Evolutionary conservation across 2,329 filamentous ascomycete genomes (phyloP).

Genomic region (Conoideocrella luteorostrata): DNA sequence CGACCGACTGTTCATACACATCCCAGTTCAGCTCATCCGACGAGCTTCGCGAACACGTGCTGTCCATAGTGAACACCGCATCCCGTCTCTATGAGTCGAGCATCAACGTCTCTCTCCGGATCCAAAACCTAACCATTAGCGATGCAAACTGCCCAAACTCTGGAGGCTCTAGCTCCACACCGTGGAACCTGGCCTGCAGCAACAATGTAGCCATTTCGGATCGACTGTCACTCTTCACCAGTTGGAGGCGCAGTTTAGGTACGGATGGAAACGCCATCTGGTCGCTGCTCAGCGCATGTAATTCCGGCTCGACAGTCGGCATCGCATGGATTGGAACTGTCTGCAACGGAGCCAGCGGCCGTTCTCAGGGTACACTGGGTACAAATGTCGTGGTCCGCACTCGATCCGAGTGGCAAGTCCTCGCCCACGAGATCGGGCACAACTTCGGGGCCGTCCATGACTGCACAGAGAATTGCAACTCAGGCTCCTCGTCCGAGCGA

Average conservation of each 20-base stretch:
- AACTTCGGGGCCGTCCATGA: slow-evolving; percentile 88
- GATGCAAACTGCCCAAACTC: slow-evolving; percentile 62
- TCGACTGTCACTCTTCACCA: slow-evolving; percentile 73
- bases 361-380: slow-evolving; percentile 2
- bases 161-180: slow-evolving; percentile 48
- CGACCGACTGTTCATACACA: slow-evolving; percentile 81
- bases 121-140: slow-evolving; percentile 71
- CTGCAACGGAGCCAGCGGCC: slow-evolving; percentile 47
- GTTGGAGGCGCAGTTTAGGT: slow-evolving; percentile 63
- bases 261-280: slow-evolving; percentile 75
- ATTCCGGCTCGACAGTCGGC: slow-evolving; percentile 71
- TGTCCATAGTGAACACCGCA: slow-evolving; percentile 75
- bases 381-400: slow-evolving; percentile 78
- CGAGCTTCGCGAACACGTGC: slow-evolving; percentile 61
- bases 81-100: slow-evolving; percentile 75
- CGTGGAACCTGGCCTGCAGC: slow-evolving; percentile 73
- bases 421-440: slow-evolving; percentile 82
- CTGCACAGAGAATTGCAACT: slow-evolving; percentile 57
- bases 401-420: slow-evolving; percentile 76
- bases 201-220: slow-evolving; percentile 54
- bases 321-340: slow-evolving; percentile 82
- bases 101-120: slow-evolving; percentile 83
- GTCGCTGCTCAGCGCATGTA: slow-evolving; percentile 72
- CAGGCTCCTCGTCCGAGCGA: slow-evolving; percentile 37
- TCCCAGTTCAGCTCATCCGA: slow-evolving; percentile 56